Base-by-base conservation (phyloP, 805 yeast genomes). In the Schwanniomyces polymorphus region DNA sequence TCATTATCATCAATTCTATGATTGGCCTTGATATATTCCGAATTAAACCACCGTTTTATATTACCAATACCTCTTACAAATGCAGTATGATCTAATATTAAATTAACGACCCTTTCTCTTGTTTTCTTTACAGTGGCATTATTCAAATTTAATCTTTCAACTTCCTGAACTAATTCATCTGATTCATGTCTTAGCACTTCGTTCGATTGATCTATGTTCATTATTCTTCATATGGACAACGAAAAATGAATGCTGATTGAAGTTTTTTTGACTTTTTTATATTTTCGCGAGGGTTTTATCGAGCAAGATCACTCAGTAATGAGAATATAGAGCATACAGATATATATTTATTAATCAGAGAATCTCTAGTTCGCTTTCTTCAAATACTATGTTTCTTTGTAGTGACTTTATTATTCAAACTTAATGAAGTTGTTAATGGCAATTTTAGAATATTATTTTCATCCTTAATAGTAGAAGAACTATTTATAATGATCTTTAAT, bases 21-120 rank as follows among this genome's bases (percentile, higher is more conserved):
- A 38, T 64, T 65, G 12, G 68, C 41, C 11, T 51, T 51, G 29
- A 69, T 59, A 44, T 65, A 68, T 42, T 71, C 60, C 52, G 70
- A 57, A 42, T 73, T 66, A 48, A 76, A 71, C 91, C 91, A 86
- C 55, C 81, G 67, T 58, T 81, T 81, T 57, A 86, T 73, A 55
- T 81, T 82, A 0, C 88, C 88, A 39, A 86, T 70, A 1, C 90
- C 92, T 45, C 84, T 79, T 16, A 82, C 81, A 50, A 86, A 73
- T 2, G 88, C 84, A 6, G 88, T 78, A 17, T 85, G 86, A 58
- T 86, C 91, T 37, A 86, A 56, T 16, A 86, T 81, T 48, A 85
- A 71, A 58, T 68, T 66, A 14, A 66, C 58, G 4, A 48, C 38
- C 31, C 67, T 51, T 16, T 34, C 33, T 7, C 18, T 43, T 8